phyloP scores from a whole-genome alignment of 306 rosid species.

The Cucumis hystrix region DNA sequence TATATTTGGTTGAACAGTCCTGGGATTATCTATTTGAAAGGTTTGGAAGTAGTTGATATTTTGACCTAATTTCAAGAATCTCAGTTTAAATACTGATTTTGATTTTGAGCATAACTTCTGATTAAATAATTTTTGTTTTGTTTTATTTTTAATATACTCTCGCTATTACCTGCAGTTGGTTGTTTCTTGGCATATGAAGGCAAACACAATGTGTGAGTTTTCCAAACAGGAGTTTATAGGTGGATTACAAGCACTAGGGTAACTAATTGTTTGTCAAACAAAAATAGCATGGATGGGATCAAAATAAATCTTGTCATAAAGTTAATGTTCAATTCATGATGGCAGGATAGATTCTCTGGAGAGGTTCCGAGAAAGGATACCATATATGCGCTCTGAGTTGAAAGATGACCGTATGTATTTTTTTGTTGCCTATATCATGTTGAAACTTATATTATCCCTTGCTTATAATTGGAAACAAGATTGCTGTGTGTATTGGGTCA shows the following conservation, averaged over 20 bases:
- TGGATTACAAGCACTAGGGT: slow-evolving; percentile 92
- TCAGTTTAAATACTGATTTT: background rate
- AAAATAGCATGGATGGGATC: background rate
- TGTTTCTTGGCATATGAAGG: slow-evolving; percentile 99
- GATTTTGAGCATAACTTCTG: background rate
- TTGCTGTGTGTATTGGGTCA: background rate
- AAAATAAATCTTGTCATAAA: background rate
- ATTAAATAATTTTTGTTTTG: background rate
- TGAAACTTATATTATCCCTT: background rate
- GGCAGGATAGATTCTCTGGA: slow-evolving; percentile 93
- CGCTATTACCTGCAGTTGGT: slow-evolving; percentile 56
- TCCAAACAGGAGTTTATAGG: slow-evolving; percentile 84
- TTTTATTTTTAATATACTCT: slow-evolving; percentile 6
- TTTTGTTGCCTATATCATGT: background rate
- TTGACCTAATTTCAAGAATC: background rate
- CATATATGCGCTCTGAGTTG: slow-evolving; percentile 82
- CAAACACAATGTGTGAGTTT: slow-evolving; percentile 97
- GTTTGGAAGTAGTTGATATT: background rate
- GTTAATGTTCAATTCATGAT: slow-evolving; percentile 12
- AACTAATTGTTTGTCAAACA: slow-evolving; percentile 6
- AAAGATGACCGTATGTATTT: slow-evolving; percentile 74
- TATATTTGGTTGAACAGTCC: background rate
- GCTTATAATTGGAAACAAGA: background rate
- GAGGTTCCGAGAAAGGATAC: slow-evolving; percentile 81
- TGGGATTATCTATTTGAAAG: background rate